A percentile compares a stretch with the other conserved stretches of the same genome.
Evolutionary conservation across 345 rosid genomes (phyloP).

Genomic region (Pistacia atlantica): DNA sequence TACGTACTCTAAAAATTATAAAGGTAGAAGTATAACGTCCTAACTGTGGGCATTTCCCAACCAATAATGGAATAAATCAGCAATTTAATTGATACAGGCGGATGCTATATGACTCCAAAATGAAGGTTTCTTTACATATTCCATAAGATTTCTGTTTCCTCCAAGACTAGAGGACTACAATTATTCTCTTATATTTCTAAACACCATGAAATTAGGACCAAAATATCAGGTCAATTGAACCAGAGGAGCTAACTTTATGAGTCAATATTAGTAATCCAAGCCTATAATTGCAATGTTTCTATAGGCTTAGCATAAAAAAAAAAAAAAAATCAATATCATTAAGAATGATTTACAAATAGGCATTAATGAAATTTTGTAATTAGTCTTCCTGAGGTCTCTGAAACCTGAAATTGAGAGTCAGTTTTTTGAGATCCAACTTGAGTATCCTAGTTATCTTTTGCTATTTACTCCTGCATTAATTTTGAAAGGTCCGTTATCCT

Average conservation of each 20-base stretch:
- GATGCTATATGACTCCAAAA: background rate
- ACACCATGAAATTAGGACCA: background rate
- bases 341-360: background rate
- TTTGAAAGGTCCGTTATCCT: background rate
- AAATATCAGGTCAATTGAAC: background rate
- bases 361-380: background rate
- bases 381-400: background rate
- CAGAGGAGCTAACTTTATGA: background rate
- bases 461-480: too few species aligned
- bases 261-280: background rate
- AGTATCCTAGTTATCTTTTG: background rate
- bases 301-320: background rate
- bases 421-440: background rate
- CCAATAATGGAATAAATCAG: background rate
- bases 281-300: background rate
- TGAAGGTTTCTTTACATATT: background rate
- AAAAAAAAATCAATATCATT: background rate
- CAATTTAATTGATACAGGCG: background rate
- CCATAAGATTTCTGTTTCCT: too few species aligned
- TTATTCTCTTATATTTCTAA: background rate
- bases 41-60: background rate
- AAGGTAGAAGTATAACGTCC: background rate
- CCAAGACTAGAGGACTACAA: background rate
- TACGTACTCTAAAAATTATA: background rate
- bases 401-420: background rate